Evolutionary conservation across 352 stramenopile genomes (phyloP), one percentile per base, ranked within the genome.

Genomic region (Phytophthora lateralis): DNA sequence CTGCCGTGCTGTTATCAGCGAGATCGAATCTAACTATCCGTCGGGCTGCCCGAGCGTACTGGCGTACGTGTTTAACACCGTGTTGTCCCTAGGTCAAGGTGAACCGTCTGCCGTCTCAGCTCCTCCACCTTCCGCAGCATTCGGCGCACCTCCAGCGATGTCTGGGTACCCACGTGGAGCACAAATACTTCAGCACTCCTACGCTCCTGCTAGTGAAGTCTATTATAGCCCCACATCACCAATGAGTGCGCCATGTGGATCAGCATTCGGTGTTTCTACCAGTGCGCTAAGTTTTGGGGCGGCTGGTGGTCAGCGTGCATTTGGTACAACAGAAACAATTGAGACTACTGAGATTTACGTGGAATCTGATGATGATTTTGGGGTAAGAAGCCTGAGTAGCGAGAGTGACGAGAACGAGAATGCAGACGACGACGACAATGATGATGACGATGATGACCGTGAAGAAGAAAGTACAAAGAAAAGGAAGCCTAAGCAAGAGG

Each of bases 51-150:
- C 41, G 12, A 54, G 17, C 14, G 32, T 26, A 39, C 53, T 77
- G 32, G 30, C 49, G 38, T 38, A 32, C 30, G 39, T 82, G 15
- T 82, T 77, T 55, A 66, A 72, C 15, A 76, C 69, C 3, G 55
- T 76, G 18, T 32, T 79, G 3, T 74, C 60, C 2, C 63, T 67
- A 63, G 63, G 63, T 9, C 63, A 71, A 47, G 63, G 63, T 24
- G 63, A 67, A 8, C 45, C 45, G 21, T 49, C 60, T 34, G 37
- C 15, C 18, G 10, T 34, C 9, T n/a, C 12, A 10, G 18, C 41
- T 14, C 12, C 43, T 5, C 20, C 27, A 29, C 9, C 42, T 6
- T 10, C 5, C 9, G 38, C 32, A 8, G 15, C 8, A 29, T 62
- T 51, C 21, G 37, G 34, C 15, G 50, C n/a, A 27, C 34, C n/a